Conservation (phyloP, 2,329 filamentous ascomycete species). For the Penicillium oxalicum region DNA sequence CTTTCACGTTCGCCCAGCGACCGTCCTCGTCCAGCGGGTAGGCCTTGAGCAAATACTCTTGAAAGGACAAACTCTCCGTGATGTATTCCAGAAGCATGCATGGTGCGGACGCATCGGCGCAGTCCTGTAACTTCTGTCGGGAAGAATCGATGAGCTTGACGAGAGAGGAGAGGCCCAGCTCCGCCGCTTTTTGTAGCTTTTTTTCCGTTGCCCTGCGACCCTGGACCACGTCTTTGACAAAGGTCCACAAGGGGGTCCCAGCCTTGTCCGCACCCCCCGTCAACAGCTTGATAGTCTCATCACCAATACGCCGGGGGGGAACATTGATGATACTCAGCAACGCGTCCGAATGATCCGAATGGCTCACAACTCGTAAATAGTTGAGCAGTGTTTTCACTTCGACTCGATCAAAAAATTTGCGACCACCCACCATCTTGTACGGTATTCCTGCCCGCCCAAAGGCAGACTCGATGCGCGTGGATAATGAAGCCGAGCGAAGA, state of each 20-base stretch:
- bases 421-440: conserved; percentile 88
- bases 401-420: conserved; percentile 82
- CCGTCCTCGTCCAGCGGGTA: conserved; percentile 70
- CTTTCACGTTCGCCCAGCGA: conserved; percentile 82
- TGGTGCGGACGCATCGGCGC: conserved; percentile 35
- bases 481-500: conserved; percentile 76
- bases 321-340: conserved; percentile 78
- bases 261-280: conserved; percentile 68
- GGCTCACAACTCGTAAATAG: conserved; percentile 78
- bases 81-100: conserved; percentile 52
- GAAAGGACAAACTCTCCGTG: conserved; percentile 61
- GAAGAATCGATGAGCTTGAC: conserved; percentile 55
- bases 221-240: conserved; percentile 57
- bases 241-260: conserved; percentile 66
- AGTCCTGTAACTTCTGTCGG: conserved; percentile 49
- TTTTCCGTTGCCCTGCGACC: conserved; percentile 48
- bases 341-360: conserved; percentile 82
- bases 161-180: conserved; percentile 54
- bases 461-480: conserved; percentile 76
- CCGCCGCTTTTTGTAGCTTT: conserved; percentile 50
- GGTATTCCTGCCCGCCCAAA: conserved; percentile 74
- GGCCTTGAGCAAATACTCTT: conserved; percentile 65
- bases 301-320: conserved; percentile 74
- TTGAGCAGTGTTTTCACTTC: conserved; percentile 85
- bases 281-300: conserved; percentile 66